phyloP scores from a whole-genome alignment of 768 basidiomycete genomes.

The Gymnopilus dilepis region DNA sequence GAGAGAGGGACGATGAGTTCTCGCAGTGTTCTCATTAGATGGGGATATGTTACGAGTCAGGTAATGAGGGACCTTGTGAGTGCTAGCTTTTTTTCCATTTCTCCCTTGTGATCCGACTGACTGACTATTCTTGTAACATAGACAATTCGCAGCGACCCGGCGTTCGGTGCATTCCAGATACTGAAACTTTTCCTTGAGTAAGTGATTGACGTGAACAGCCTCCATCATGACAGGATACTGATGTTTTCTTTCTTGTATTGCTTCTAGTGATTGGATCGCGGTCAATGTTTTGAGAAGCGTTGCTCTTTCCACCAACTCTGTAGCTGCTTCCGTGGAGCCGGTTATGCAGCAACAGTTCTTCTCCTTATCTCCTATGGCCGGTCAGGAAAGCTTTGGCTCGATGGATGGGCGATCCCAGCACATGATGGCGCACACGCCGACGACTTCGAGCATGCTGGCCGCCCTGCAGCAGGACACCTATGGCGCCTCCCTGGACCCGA shows the following conservation, averaged over 20 bases:
- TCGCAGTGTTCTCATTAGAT: conserved; percentile 84
- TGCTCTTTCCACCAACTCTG: conserved; percentile 88
- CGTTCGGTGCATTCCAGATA: conserved; percentile 92
- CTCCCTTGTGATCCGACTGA: not conserved
- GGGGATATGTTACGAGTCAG: conserved; percentile 93
- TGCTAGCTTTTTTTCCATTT: conserved; percentile 18
- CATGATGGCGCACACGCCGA: conserved; percentile 81
- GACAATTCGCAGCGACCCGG: conserved; percentile 92
- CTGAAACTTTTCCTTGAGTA: conserved; percentile 90
- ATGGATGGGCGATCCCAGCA: conserved; percentile 67
- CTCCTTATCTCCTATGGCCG: conserved; percentile 86
- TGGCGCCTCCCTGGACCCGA: conserved; percentile 69
- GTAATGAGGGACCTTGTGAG: conserved; percentile 90
- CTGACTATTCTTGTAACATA: conserved; percentile 33
- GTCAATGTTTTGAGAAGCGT: conserved; percentile 87
- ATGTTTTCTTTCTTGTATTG: conserved; percentile 9
- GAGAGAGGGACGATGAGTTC: conserved; percentile 86
- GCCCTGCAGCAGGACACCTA: conserved; percentile 82
- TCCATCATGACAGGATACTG: conserved; percentile 15
- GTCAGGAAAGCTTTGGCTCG: conserved; percentile 76
- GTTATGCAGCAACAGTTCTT: conserved; percentile 92
- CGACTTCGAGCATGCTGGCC: conserved; percentile 90
- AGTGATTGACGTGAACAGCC: conserved; percentile 37
- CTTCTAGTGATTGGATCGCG: conserved; percentile 84
- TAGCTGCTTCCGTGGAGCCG: conserved; percentile 90